These are phyloP conservation scores for Nematocida displodere DNA, from an alignment of 371 early-diverging fungal species.

Conservation along the genomic window DNA sequence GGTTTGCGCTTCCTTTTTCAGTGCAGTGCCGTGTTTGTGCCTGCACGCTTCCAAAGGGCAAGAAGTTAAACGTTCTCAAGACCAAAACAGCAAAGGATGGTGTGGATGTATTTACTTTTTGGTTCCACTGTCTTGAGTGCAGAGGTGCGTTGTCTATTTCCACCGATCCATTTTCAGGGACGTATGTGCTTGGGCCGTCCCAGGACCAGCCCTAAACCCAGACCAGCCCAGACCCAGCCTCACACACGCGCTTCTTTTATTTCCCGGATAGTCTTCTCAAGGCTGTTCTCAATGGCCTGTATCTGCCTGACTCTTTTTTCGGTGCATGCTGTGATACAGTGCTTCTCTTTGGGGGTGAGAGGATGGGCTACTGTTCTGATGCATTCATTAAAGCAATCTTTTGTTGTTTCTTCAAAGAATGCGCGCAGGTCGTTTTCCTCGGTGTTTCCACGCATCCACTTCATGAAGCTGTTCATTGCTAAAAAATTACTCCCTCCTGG, in stretches of 20 bases:
- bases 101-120: background rate
- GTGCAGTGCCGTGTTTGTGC: conserved; percentile 2
- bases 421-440: conserved; percentile 8
- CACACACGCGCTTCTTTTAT: background rate
- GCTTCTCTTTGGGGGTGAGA: conserved; percentile 9
- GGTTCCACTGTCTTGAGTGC: conserved; percentile 4
- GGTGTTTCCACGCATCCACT: background rate
- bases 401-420: conserved; percentile 45
- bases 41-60: background rate
- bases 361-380: background rate
- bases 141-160: background rate
- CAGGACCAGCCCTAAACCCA: too few relatives aligned
- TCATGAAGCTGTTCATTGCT: background rate
- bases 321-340: conserved; percentile 13
- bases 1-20: background rate
- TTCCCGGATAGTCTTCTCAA: background rate
- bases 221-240: background rate
- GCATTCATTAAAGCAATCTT: conserved; percentile 30
- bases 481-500: background rate
- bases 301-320: background rate
- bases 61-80: background rate
- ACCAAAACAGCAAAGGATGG: background rate
- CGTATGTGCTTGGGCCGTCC: background rate
- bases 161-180: background rate
- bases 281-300: conserved; percentile 8